A percentile compares a stretch with the other conserved stretches of the same genome.
phyloP scores from a whole-genome alignment of 106 monocot species.

The Hemerocallis citrina region DNA sequence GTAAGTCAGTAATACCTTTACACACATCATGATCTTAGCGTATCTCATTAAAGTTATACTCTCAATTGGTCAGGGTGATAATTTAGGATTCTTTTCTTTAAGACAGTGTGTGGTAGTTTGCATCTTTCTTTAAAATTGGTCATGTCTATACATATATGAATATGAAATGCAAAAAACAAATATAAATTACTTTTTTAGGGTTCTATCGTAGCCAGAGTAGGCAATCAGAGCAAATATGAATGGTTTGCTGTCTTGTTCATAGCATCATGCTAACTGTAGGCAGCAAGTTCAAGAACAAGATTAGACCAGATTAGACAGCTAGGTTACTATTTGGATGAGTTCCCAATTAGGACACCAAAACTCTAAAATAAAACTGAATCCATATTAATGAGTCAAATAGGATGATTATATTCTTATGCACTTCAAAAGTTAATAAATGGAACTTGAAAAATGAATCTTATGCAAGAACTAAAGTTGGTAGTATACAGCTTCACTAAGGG shows the following conservation, averaged over 20 bases:
- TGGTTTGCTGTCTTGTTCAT: neutral
- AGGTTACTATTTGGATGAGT: neutral
- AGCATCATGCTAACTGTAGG: neutral
- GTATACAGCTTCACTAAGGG: slow-evolving; percentile 76
- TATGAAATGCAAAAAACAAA: too few relatives aligned
- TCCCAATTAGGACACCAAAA: neutral
- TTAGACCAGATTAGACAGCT: neutral
- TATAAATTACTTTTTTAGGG: too few relatives aligned
- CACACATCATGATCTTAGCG: too few relatives aligned
- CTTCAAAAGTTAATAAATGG: neutral
- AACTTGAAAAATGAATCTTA: neutral
- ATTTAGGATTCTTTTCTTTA: too few relatives aligned
- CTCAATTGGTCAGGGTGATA: too few relatives aligned
- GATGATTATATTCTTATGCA: neutral
- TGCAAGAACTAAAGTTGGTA: neutral
- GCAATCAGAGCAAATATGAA: too few relatives aligned
- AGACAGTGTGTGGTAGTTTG: too few relatives aligned
- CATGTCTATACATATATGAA: too few relatives aligned
- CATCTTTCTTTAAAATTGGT: too few relatives aligned
- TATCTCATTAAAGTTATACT: too few relatives aligned
- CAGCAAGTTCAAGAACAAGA: neutral
- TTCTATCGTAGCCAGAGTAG: too few relatives aligned
- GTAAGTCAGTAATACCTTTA: too few relatives aligned
- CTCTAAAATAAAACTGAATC: neutral
- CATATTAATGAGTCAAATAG: neutral